phyloP scores from a whole-genome alignment of 2,329 filamentous ascomycete genomes.

The Colletotrichum somersetense region DNA sequence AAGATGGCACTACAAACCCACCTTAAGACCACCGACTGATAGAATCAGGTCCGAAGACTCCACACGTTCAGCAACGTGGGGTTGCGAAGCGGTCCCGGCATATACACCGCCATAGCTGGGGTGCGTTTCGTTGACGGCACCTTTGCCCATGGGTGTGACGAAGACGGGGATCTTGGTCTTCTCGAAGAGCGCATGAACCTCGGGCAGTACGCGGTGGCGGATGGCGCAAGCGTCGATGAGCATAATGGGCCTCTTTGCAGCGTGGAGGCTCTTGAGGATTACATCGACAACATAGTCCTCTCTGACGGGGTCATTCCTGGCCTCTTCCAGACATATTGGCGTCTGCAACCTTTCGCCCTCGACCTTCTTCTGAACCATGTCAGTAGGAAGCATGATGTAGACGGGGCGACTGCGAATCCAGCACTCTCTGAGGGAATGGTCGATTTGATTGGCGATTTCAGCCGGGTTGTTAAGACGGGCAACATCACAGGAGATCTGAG shows the following conservation, averaged over 20 bases:
- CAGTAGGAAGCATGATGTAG: constrained; percentile 85
- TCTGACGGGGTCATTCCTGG: constrained; percentile 74
- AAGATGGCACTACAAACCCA: constrained; percentile 32
- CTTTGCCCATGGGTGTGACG: constrained; percentile 92
- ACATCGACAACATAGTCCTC: constrained; percentile 89
- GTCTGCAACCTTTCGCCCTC: constrained; percentile 79
- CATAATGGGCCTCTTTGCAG: constrained; percentile 80
- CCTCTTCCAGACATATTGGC: constrained; percentile 75
- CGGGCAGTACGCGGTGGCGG: constrained; percentile 78
- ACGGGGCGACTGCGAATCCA: constrained; percentile 81
- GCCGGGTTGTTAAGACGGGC: constrained; percentile 77
- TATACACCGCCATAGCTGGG: constrained; percentile 88
- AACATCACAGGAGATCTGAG: constrained; percentile 77
- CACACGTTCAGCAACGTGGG: constrained; percentile 72
- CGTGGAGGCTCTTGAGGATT: constrained; percentile 78
- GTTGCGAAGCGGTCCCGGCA: constrained; percentile 80
- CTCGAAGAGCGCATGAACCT: constrained; percentile 79
- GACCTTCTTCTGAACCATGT: constrained; percentile 82
- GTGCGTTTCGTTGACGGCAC: constrained; percentile 81
- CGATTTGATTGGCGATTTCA: constrained; percentile 81
- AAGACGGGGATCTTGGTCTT: constrained; percentile 84
- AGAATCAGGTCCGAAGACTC: constrained; percentile 79
- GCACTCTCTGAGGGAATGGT: constrained; percentile 81
- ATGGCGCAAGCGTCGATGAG: constrained; percentile 88
- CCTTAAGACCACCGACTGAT: constrained; percentile 74